phyloP scores from a whole-genome alignment of 2,329 filamentous ascomycete species.

The Alternaria arbusti region DNA sequence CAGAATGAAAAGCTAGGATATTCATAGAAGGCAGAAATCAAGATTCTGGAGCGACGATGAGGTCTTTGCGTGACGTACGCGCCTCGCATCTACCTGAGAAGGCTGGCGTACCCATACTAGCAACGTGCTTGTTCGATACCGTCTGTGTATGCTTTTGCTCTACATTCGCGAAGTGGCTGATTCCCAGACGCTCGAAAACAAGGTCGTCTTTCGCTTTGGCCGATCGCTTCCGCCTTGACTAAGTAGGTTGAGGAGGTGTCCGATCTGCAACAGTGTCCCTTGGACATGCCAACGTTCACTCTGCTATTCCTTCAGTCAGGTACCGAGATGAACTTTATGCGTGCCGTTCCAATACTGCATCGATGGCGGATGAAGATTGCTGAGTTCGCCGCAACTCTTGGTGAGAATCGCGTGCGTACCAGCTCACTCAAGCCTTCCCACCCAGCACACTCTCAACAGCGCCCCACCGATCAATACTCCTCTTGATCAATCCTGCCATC shows the following conservation, averaged over 20 bases:
- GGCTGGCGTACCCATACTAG: not conserved
- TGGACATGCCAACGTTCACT: not conserved
- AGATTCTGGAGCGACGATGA: not conserved
- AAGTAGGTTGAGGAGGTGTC: not conserved
- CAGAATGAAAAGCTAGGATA: no score
- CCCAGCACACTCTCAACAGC: slow-evolving; percentile 54
- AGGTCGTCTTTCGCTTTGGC: not conserved
- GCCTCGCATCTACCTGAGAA: not conserved
- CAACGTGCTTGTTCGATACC: not conserved
- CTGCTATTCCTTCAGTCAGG: not conserved
- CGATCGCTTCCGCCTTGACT: not conserved
- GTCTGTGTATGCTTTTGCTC: not conserved
- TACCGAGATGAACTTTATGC: rapidly evolving
- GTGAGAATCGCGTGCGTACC: not conserved
- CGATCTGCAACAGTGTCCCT: not conserved
- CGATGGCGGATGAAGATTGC: not conserved
- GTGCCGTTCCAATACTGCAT: not conserved
- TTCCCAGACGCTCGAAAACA: no score
- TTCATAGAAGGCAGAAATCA: not conserved
- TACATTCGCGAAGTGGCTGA: not conserved
- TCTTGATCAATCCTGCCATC: slow-evolving; percentile 64
- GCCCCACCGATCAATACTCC: slow-evolving; percentile 70
- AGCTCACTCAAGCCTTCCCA: slow-evolving; percentile 12
- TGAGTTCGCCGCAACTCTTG: not conserved
- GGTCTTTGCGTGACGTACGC: not conserved